phyloP scores from a whole-genome alignment of 2,329 filamentous ascomycete genomes.

The Fusarium sp. region DNA sequence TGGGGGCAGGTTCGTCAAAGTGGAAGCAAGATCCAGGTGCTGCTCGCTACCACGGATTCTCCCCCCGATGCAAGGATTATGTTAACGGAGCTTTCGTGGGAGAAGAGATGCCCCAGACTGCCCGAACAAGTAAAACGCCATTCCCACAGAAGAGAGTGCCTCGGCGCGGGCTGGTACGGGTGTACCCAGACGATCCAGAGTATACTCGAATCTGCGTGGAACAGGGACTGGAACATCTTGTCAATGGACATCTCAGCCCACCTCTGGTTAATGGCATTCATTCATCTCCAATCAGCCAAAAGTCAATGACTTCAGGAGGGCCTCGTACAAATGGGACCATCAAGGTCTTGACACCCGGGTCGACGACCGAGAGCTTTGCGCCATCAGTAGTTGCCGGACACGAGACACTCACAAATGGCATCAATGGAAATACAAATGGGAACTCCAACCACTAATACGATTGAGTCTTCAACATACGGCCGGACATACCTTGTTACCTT shows the following conservation, averaged over 20 bases:
- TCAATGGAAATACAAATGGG: slow-evolving; percentile 46
- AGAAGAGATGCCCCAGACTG: slow-evolving; percentile 63
- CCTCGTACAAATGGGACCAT: slow-evolving; percentile 52
- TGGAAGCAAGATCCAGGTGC: slow-evolving; percentile 72
- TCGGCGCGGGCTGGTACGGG: slow-evolving; percentile 65
- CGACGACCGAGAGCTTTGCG: slow-evolving; percentile 37
- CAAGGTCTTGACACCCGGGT: slow-evolving; percentile 38
- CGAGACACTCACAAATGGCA: slow-evolving; percentile 49
- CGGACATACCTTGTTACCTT: slow-evolving; percentile 39
- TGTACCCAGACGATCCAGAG: slow-evolving; percentile 68
- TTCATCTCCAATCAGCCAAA: slow-evolving; percentile 60
- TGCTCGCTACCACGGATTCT: slow-evolving; percentile 65
- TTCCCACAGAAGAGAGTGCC: slow-evolving; percentile 69
- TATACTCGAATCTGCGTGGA: slow-evolving; percentile 68
- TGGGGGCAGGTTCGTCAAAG: slow-evolving; percentile 60
- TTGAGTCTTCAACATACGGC: slow-evolving; percentile 16
- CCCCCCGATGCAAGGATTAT: slow-evolving; percentile 70
- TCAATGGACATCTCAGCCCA: slow-evolving; percentile 61
- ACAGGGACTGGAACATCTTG: slow-evolving; percentile 68
- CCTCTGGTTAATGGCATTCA: slow-evolving; percentile 62
- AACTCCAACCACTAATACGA: slow-evolving; percentile 23
- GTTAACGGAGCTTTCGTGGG: slow-evolving; percentile 67
- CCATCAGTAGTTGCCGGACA: slow-evolving; percentile 34
- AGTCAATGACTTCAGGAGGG: slow-evolving; percentile 46
- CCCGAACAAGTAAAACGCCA: slow-evolving; percentile 65